Percentiles rank a stretch among this genome's conserved stretches.
Conservation (phyloP, 495 filamentous ascomycete genomes). For the Penicillium pancosmium region DNA sequence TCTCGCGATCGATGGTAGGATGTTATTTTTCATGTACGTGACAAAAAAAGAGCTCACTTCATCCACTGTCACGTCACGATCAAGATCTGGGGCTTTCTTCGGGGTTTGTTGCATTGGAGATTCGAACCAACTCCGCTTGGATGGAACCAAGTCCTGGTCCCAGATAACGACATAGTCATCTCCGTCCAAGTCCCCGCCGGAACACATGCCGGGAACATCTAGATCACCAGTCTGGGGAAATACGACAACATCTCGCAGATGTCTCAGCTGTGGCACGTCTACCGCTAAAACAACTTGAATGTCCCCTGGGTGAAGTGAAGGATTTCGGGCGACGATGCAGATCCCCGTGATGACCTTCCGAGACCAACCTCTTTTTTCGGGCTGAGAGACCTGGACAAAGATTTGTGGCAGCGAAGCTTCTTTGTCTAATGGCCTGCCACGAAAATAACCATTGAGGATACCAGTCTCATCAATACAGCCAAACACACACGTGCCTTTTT, state of each 20-base stretch:
- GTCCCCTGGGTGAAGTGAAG: conserved; percentile 92
- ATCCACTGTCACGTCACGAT: conserved; percentile 61
- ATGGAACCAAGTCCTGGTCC: conserved; percentile 78
- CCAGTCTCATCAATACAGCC: conserved; percentile 86
- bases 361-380: conserved; percentile 42
- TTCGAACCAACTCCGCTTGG: conserved; percentile 58
- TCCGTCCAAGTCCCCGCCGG: conserved; percentile 93
- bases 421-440: conserved; percentile 27
- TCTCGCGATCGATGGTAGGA: conserved; percentile 75
- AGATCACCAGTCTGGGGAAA: conserved; percentile 83
- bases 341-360: conserved; percentile 73
- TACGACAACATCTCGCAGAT: conserved; percentile 83
- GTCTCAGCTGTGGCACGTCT: conserved; percentile 67
- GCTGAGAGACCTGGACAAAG: conserved; percentile 75
- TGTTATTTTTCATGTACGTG: conserved; percentile 90
- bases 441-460: conserved; percentile 61
- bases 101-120: conserved; percentile 73
- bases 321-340: conserved; percentile 88
- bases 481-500: conserved; percentile 83
- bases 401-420: conserved; percentile 74
- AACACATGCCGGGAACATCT: conserved; percentile 89
- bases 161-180: conserved; percentile 96
- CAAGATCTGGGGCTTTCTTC: conserved; percentile 51
- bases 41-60: conserved; percentile 88
- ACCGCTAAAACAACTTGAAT: conserved; percentile 87